These are phyloP conservation scores for Taxawa tesnikishii DNA, from an alignment of 2,329 filamentous ascomycete genomes.

Conservation along the genomic window DNA sequence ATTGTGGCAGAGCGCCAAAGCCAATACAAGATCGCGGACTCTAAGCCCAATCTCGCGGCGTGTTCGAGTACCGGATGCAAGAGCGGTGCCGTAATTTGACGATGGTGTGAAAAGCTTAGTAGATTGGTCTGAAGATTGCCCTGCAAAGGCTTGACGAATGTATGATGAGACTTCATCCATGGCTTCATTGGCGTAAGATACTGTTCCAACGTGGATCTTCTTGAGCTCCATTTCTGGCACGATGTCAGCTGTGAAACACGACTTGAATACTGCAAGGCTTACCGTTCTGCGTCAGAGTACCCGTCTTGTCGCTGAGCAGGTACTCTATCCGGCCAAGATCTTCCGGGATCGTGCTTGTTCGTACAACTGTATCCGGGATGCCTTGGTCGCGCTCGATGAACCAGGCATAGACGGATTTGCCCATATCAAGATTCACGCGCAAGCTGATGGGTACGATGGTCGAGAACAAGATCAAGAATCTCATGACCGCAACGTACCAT, in stretches of 20 bases:
- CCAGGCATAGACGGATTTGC: constrained; percentile 89
- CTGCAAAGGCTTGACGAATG: constrained; percentile 68
- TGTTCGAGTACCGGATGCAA: constrained; percentile 59
- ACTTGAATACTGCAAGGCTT: no score
- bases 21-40: constrained; percentile 84
- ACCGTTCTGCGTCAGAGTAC: constrained; percentile 93
- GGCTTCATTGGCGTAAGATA: constrained; percentile 94
- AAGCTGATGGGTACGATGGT: constrained; percentile 97
- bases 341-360: constrained; percentile 95
- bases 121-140: constrained; percentile 13
- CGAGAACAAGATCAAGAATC: constrained; percentile 97
- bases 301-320: constrained; percentile 90
- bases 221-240: constrained; percentile 73
- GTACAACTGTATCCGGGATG: constrained; percentile 83
- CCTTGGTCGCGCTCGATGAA: constrained; percentile 88
- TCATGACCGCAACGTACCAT: constrained; percentile 97
- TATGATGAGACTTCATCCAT: constrained; percentile 95
- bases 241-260: no score
- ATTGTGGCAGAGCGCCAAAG: constrained; percentile 89
- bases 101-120: constrained; percentile 60
- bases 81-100: constrained; percentile 34
- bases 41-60: constrained; percentile 86
- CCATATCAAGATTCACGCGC: constrained; percentile 92
- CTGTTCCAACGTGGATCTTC: constrained; percentile 95
- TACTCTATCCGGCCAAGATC: constrained; percentile 94